Base-by-base conservation (phyloP, 768 basidiomycete species). In the Suillus paluster region DNA sequence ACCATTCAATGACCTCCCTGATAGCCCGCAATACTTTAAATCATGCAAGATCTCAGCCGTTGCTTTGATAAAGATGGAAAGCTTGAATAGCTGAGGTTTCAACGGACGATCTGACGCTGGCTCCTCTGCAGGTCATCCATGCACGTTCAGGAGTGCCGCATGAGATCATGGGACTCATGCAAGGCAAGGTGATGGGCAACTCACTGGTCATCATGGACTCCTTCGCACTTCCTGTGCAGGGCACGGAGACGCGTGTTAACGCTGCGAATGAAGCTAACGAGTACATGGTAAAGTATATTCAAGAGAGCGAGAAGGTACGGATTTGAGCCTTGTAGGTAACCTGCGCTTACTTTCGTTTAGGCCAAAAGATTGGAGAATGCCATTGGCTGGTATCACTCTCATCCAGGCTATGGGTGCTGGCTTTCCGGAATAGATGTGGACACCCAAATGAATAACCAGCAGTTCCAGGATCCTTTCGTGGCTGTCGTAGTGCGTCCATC, bases 161-260 rank as follows among this genome's bases (percentile, higher is more conserved):
- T 79, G 97, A 99, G 78, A 97, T 99, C 72, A 99, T 99, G 97
- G 97, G 97, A 11, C 85, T 99, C 36, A 97, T 99, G 95, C 96
- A 97, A 76, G 96, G 96, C 60, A 97, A 97, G 77, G 90, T 97
- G 41, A 79, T 92, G 10, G 90, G 86, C 2, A 88, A 88, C 64
- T 81, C 89, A 1, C 79, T 92, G 41, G 88, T 92, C 15, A 88
- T 99, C 71, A 90, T 97, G 86, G 97, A 99, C 76, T 95, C 94
- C 12, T 99, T 98, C 66, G 96, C 97, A 5, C 81, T 99, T 4
- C 97, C 97, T 1, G 97, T 99, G 3, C 94, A 97, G 74, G 97
- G 97, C 15, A 99, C 97, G 0, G 97, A 99, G 76, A 99, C 97
- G 48, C 89, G 97, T 57, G 97, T 99, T 49, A 99, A 97, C 71